phyloP scores from a whole-genome alignment of 805 yeast genomes.

The Dipodascus geniculatus region DNA sequence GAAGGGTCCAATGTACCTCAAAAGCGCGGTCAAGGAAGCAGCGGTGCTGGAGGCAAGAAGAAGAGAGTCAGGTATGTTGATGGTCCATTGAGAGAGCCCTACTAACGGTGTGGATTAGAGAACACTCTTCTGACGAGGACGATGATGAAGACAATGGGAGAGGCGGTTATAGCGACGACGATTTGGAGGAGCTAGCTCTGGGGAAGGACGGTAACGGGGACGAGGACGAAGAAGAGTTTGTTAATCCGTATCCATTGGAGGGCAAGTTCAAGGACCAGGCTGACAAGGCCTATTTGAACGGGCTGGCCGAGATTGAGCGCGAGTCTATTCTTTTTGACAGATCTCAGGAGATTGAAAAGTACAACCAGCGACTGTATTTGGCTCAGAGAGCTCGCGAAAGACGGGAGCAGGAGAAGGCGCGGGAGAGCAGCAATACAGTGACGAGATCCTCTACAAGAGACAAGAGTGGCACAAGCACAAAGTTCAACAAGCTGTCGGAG shows the following conservation, averaged over 20 bases:
- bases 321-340: slow-evolving; percentile 88
- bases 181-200: slow-evolving; percentile 30
- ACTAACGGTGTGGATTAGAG: slow-evolving; percentile 5
- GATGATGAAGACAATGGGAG: slow-evolving; percentile 22
- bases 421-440: slow-evolving; percentile 19
- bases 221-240: slow-evolving; percentile 25
- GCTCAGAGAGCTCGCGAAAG: slow-evolving; percentile 59
- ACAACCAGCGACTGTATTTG: slow-evolving; percentile 70
- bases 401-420: slow-evolving; percentile 20
- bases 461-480: slow-evolving; percentile 28
- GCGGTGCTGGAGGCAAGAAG: slow-evolving; percentile 6
- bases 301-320: slow-evolving; percentile 83
- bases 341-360: slow-evolving; percentile 81
- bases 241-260: slow-evolving; percentile 84
- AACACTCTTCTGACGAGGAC: slow-evolving; percentile 23
- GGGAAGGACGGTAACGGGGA: slow-evolving; percentile 31
- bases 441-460: slow-evolving; percentile 29
- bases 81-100: background rate
- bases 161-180: slow-evolving; percentile 21
- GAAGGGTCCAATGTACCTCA: slow-evolving; percentile 6
- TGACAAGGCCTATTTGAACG: slow-evolving; percentile 51
- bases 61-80: background rate
- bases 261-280: slow-evolving; percentile 78
- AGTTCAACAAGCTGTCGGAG: slow-evolving; percentile 52
- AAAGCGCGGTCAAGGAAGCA: slow-evolving; percentile 6